Base-by-base conservation (phyloP, 2,329 filamentous ascomycete species). In the Calonectria honghensis region DNA sequence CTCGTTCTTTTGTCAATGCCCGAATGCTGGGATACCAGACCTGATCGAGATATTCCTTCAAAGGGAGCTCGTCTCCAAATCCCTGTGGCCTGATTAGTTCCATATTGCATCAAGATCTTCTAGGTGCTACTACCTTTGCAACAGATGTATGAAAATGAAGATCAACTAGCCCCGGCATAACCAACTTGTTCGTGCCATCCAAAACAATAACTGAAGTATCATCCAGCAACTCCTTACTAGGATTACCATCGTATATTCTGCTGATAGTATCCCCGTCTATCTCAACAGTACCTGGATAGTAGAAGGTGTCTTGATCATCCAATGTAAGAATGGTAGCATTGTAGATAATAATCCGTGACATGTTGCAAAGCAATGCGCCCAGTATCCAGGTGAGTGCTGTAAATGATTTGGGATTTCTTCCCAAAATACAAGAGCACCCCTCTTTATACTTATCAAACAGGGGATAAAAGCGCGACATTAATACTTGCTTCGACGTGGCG, bases 71-170 rank as follows among this genome's bases (percentile, higher is more conserved):
- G n/a, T 72, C 69, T 24, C 69, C 69, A 39, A 72, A 72, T 45
- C 69, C 69, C 69, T 72, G 3, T 13, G 31, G 13, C 1, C 1
- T 9, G 1, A 11, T 27, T 64, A 24, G 63, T 45, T 18, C 6
- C 18, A 32, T 59, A 20, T 13, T 0, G 2, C 3, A n/a, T 3
- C 45, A 4, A 48, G 16, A 7, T 6, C n/a, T 32, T 24, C 6
- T 1, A 14, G 16, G 24, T 35, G 27, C 24, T 1, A 13, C 9
- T 57, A 72, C 69, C 50, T 72, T 72, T 1, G 69, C 69, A 2
- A 72, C 69, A 2, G 69, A 72, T 2, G 69, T 72, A 18, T 72
- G 69, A n/a, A 72, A 72, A 59, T 72, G 69, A n/a, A 72, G 20
- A 50, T 72, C 69, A 13, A 72, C 50, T 20, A 72, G 48, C 2